Evolutionary conservation across 345 rosid species (phyloP).

Genomic region (Mercurialis annua): DNA sequence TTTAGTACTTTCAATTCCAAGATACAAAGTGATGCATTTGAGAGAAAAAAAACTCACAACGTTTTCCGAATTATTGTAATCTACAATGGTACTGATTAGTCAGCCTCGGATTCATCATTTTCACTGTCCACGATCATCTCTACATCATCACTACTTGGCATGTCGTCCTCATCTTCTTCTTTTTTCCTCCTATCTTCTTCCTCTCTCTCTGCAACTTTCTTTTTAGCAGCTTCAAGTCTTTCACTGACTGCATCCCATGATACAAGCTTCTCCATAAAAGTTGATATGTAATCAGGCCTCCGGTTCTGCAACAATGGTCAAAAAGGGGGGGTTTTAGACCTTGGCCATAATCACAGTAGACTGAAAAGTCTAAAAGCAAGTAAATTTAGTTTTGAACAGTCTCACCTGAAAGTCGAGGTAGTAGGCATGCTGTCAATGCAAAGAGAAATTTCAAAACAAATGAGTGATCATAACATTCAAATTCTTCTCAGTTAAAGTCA

Average conservation of each 20-base stretch:
- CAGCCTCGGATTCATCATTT: slow-evolving; percentile 11
- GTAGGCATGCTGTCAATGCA: slow-evolving; percentile 76
- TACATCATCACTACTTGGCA: background rate
- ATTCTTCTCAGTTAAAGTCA: background rate
- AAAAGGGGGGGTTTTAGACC: background rate
- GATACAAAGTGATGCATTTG: background rate
- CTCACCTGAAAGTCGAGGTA: slow-evolving; percentile 88
- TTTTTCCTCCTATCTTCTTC: slow-evolving; percentile 43
- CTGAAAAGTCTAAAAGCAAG: background rate
- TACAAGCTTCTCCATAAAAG: slow-evolving; percentile 73
- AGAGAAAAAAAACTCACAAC: background rate
- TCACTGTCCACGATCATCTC: slow-evolving; percentile 8
- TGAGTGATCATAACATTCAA: slow-evolving; percentile 11
- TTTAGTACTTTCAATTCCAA: background rate
- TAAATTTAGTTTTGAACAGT: slow-evolving; percentile 8
- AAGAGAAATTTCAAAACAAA: slow-evolving; percentile 10
- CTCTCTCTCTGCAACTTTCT: slow-evolving; percentile 54
- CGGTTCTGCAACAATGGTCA: slow-evolving; percentile 45
- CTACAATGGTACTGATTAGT: background rate
- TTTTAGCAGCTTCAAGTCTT: slow-evolving; percentile 70
- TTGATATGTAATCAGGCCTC: slow-evolving; percentile 60
- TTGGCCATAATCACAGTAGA: background rate
- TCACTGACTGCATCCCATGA: slow-evolving; percentile 84
- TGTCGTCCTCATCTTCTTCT: background rate
- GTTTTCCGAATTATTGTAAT: background rate